A percentile compares a stretch with the other conserved stretches of the same genome.
These are phyloP conservation scores for Perilla frutescens DNA, from an alignment of 257 asterid genomes.

Conservation along the genomic window DNA sequence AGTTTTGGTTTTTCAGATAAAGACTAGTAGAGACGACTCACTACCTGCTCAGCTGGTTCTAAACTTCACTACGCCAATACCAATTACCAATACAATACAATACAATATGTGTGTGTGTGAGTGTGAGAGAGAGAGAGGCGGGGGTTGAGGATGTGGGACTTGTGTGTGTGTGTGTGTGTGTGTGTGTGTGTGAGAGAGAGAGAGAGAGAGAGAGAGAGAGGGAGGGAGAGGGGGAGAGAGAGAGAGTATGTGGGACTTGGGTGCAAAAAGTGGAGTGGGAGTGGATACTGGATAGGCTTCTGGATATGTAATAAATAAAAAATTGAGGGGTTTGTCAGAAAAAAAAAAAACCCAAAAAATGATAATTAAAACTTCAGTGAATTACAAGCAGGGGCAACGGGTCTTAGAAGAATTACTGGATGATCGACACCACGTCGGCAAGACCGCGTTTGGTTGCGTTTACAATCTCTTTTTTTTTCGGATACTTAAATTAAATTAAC, in stretches of 20 bases:
- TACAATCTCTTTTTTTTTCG: background rate
- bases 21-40: slow-evolving; percentile 33
- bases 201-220: slow-evolving; percentile 30
- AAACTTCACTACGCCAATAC: background rate
- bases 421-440: background rate
- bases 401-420: slow-evolving; percentile 30
- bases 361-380: background rate
- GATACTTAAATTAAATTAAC: too few relatives aligned
- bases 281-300: slow-evolving; percentile 80
- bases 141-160: slow-evolving; percentile 24
- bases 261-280: slow-evolving; percentile 42
- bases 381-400: slow-evolving; percentile 30
- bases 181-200: slow-evolving; percentile 24
- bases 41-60: slow-evolving; percentile 25
- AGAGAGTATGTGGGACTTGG: slow-evolving; percentile 34
- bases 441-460: slow-evolving; percentile 21
- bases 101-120: background rate
- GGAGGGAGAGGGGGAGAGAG: slow-evolving; percentile 20
- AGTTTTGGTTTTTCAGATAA: slow-evolving; percentile 40
- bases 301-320: slow-evolving; percentile 37
- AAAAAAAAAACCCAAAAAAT: background rate
- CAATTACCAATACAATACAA: background rate
- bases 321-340: slow-evolving; percentile 24
- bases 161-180: slow-evolving; percentile 21
- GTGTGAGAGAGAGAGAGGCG: slow-evolving; percentile 23